Evolutionary conservation across 352 stramenopile genomes (phyloP).

Genomic region (Thalassiosira delicatula): DNA sequence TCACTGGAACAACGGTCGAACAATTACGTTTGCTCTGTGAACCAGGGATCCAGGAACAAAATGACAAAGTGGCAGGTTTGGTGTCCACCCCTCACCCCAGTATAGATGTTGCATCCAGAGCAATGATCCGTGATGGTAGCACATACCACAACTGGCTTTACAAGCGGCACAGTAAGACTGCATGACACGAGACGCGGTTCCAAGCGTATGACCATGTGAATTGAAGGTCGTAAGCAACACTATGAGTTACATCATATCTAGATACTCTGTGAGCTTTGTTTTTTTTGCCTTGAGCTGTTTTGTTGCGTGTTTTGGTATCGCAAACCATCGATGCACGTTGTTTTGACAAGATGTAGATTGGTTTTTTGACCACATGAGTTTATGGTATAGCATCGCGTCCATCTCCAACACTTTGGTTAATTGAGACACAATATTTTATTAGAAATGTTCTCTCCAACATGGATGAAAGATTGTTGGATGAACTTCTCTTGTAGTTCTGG

Average conservation of each 20-base stretch:
- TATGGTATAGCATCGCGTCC: slow-evolving; percentile 28
- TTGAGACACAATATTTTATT: slow-evolving; percentile 13
- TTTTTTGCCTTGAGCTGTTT: slow-evolving; percentile 16
- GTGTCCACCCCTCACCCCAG: too few relatives aligned
- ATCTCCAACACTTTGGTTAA: not conserved
- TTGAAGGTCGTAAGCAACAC: slow-evolving; percentile 5
- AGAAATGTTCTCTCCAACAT: slow-evolving; percentile 21
- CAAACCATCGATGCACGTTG: slow-evolving; percentile 2
- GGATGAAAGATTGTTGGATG: slow-evolving; percentile 31
- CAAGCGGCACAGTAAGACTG: slow-evolving; percentile 35
- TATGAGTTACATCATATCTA: slow-evolving; percentile 14
- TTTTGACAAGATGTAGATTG: slow-evolving; percentile 35
- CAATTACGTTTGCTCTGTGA: too few relatives aligned
- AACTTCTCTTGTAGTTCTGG: slow-evolving; percentile 38
- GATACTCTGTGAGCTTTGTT: slow-evolving; percentile 8
- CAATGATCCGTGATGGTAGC: slow-evolving; percentile 25
- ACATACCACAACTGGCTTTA: slow-evolving; percentile 36
- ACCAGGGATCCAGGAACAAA: too few relatives aligned
- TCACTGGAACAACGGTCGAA: too few relatives aligned
- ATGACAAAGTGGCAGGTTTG: too few relatives aligned
- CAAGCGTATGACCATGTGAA: slow-evolving; percentile 35
- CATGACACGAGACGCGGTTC: slow-evolving; percentile 7
- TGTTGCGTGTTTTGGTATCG: slow-evolving; percentile 24
- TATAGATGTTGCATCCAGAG: slow-evolving; percentile 49
- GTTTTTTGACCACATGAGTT: slow-evolving; percentile 5